Percentiles rank a stretch among this genome's conserved stretches.
Evolutionary conservation across 768 basidiomycete genomes (phyloP).

Genomic region (Mycena galericulata): DNA sequence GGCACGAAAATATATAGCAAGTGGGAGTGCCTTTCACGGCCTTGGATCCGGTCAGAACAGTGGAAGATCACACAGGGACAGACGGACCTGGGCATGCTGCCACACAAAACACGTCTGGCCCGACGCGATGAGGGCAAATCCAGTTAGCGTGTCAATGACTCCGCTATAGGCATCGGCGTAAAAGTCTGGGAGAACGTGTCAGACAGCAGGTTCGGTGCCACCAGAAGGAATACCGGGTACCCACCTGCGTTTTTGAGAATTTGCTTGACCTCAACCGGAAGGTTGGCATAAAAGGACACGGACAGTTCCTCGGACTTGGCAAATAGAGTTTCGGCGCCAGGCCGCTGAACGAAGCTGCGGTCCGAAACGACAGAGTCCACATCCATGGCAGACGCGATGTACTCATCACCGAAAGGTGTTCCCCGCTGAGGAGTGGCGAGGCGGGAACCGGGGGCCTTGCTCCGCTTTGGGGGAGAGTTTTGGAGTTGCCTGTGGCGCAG

Average conservation of each 20-base stretch:
- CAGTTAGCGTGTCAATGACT: slow-evolving; percentile 76
- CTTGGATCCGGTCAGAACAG: slow-evolving; percentile 40
- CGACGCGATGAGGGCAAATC: slow-evolving; percentile 81
- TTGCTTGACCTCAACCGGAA: slow-evolving; percentile 82
- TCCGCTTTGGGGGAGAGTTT: slow-evolving; percentile 46
- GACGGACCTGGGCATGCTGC: slow-evolving; percentile 77
- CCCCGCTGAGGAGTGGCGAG: slow-evolving; percentile 55
- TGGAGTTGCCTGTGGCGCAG: slow-evolving; percentile 47
- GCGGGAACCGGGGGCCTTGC: slow-evolving; percentile 50
- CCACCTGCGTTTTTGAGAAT: slow-evolving; percentile 75
- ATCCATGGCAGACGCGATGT: slow-evolving; percentile 72
- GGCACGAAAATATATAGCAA: slow-evolving; percentile 86
- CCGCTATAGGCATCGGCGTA: slow-evolving; percentile 76
- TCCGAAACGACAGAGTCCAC: slow-evolving; percentile 64
- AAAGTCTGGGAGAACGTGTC: slow-evolving; percentile 62
- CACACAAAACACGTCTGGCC: slow-evolving; percentile 84
- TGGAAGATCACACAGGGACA: not conserved
- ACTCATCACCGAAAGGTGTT: slow-evolving; percentile 50
- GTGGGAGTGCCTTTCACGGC: slow-evolving; percentile 80
- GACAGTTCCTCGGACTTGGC: slow-evolving; percentile 80
- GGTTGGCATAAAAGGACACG: slow-evolving; percentile 73
- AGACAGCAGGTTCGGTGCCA: slow-evolving; percentile 11
- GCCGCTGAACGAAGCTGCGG: slow-evolving; percentile 45
- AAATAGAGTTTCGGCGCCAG: slow-evolving; percentile 61
- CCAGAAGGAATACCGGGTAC: slow-evolving; percentile 37